Base-by-base conservation (phyloP, 768 basidiomycete species). In the Amanita inopinata region DNA sequence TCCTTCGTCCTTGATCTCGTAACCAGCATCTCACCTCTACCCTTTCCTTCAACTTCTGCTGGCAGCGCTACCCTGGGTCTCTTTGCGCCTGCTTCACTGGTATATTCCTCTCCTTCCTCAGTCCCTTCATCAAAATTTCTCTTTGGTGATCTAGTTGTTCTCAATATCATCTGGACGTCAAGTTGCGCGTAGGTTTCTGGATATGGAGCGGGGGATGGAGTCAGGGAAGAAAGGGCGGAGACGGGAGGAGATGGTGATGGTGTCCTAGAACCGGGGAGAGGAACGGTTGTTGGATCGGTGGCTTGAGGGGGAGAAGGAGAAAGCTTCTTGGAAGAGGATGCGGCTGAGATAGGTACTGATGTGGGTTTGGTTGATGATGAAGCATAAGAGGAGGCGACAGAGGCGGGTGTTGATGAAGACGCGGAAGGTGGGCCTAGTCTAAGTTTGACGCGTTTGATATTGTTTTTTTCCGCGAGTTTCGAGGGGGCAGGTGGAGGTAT, bases 401-500 rank as follows among this genome's bases (percentile, higher is more conserved):
- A 40, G 10, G 38, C 10, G 37, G 40, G 41, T 18, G 28, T 27
- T 12, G 50, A 41, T 12, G 48, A 34, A 8, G 47, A 40, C 0
- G 48, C 32, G 9, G 50, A 46, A 15, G 40, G 43, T n/a, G 51
- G 53, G 10, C 56, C 69, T 14, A 62, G 55, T 43, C 61, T 62
- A 27, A 63, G 50, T 14, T 61, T 66, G 37, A 64, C 55, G 40
- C 59, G 61, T 37, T 50, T 43, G 23, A 54, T 40, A 7, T 45
- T 50, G 7, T 51, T 52, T 32, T 53, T 47, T 38, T 47, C 48
- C 17, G 51, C 30, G 36, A 46, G 48, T 8, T 51, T 43, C 12
- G 65, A 48, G 11, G 64, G 54, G 64, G 49, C 7, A 56, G 50
- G 18, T 57, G 43, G 34, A 56, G 55, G 5, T 56, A n/a, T 27